Percentiles rank a stretch among this genome's conserved stretches.
These are phyloP conservation scores for Phoma sp. DNA, from an alignment of 2,329 filamentous ascomycete species.

Conservation along the genomic window DNA sequence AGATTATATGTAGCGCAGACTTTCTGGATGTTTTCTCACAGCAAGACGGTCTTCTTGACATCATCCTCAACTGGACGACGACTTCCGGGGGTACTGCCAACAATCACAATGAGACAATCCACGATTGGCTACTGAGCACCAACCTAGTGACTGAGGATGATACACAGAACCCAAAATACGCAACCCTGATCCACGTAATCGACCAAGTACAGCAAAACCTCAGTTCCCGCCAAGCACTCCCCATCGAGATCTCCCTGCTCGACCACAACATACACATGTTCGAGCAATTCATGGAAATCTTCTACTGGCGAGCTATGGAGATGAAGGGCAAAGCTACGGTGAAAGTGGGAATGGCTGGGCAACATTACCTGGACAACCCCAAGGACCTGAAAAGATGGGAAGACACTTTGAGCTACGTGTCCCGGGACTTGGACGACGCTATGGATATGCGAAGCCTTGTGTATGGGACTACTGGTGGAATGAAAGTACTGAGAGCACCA, in stretches of 20 bases:
- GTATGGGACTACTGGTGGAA: slow-evolving; percentile 2
- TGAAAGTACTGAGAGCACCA: slow-evolving; percentile 6
- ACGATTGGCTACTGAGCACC: slow-evolving; percentile 5
- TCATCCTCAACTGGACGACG: slow-evolving; percentile 7
- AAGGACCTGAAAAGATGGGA: slow-evolving; percentile 8
- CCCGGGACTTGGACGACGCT: slow-evolving; percentile 13
- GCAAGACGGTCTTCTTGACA: slow-evolving; percentile 6
- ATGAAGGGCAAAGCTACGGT: slow-evolving; percentile 2
- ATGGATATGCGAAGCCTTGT: slow-evolving; percentile 17
- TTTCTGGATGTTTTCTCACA: slow-evolving; percentile 16
- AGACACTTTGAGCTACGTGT: slow-evolving; percentile 14
- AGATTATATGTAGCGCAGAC: slow-evolving; percentile 4
- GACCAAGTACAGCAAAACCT: slow-evolving; percentile 13
- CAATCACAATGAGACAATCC: background rate
- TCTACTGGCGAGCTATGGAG: slow-evolving; percentile 14
- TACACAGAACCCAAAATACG: slow-evolving; percentile 1
- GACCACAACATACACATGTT: slow-evolving; percentile 15
- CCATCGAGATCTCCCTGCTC: slow-evolving; percentile 12
- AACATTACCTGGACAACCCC: background rate
- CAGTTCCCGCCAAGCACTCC: slow-evolving; percentile 1
- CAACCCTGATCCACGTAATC: slow-evolving; percentile 6
- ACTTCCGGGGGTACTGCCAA: background rate
- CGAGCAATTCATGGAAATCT: slow-evolving; percentile 17
- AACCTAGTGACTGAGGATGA: background rate
- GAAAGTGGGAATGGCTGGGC: slow-evolving; percentile 13